These are phyloP conservation scores for Neonectria sp. DNA, from an alignment of 2,329 filamentous ascomycete genomes.

Conservation along the genomic window DNA sequence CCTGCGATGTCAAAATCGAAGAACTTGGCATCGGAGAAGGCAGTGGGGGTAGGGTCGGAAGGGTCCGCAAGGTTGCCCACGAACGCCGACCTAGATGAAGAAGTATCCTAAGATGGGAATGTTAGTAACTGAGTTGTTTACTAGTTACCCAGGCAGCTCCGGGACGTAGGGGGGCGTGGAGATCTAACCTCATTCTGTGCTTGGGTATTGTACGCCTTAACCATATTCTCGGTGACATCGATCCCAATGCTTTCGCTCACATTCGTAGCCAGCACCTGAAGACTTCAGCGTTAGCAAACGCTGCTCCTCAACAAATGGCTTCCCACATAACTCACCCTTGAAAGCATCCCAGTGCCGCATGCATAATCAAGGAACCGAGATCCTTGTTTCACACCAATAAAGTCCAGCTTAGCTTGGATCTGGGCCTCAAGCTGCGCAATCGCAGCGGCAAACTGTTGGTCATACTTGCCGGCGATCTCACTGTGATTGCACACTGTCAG, in stretches of 20 bases:
- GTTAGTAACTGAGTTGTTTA: conserved; percentile 4
- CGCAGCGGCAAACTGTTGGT: conserved; percentile 68
- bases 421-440: conserved; percentile 68
- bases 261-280: conserved; percentile 41
- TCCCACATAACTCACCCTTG: conserved; percentile 64
- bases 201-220: conserved; percentile 74
- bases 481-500: conserved; percentile 43
- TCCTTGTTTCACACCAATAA: conserved; percentile 69
- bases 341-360: conserved; percentile 79
- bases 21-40: conserved; percentile 74
- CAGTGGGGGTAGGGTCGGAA: conserved; percentile 62
- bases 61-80: conserved; percentile 70
- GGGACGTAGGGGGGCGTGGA: neutral
- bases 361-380: conserved; percentile 81
- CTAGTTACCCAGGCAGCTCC: neutral
- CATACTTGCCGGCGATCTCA: conserved; percentile 54
- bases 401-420: conserved; percentile 68
- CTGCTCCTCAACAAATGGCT: neutral
- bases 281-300: conserved; percentile 17
- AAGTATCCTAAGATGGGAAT: conserved; percentile 28
- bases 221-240: conserved; percentile 81
- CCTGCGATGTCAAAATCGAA: conserved; percentile 78
- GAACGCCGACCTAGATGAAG: conserved; percentile 69
- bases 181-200: conserved; percentile 66
- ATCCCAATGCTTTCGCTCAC: conserved; percentile 74